Evolutionary conservation across 2,329 filamentous ascomycete genomes (phyloP).

Genomic region (Fusarium xylarioides): DNA sequence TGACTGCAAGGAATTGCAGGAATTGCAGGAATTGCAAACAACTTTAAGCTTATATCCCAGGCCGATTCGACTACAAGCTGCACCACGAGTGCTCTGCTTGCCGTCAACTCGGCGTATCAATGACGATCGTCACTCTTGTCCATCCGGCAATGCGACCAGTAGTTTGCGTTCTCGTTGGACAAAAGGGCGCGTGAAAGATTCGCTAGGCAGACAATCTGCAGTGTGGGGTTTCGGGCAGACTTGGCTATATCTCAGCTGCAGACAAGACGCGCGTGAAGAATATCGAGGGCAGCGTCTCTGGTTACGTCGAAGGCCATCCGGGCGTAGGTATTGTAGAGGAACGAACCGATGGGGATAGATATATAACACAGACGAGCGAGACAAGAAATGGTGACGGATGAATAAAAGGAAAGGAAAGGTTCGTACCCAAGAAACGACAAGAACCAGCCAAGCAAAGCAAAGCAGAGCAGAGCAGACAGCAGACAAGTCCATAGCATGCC

Average conservation of each 20-base stretch:
- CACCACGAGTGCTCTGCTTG: slow-evolving; percentile 28
- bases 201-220: neutral
- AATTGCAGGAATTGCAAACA: neutral
- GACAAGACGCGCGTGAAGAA: slow-evolving; percentile 16
- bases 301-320: slow-evolving; percentile 27
- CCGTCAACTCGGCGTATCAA: slow-evolving; percentile 37
- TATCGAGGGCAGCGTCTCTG: slow-evolving; percentile 17
- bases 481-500: slow-evolving; percentile 32
- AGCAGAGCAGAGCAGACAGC: slow-evolving; percentile 16
- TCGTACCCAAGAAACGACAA: slow-evolving; percentile 29
- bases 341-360: slow-evolving; percentile 20
- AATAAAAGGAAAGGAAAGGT: slow-evolving; percentile 20
- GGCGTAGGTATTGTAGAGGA: slow-evolving; percentile 10
- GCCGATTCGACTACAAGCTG: slow-evolving; percentile 31
- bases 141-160: slow-evolving; percentile 32
- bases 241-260: slow-evolving; percentile 21
- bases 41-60: slow-evolving; percentile 7
- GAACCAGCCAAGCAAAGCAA: slow-evolving; percentile 31
- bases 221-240: neutral
- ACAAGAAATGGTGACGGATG: slow-evolving; percentile 19
- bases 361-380: slow-evolving; percentile 5
- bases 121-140: slow-evolving; percentile 32
- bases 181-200: neutral
- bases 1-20: slow-evolving; percentile 10
- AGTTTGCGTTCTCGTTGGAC: slow-evolving; percentile 1